Percentiles rank a stretch among this genome's conserved stretches.
These are phyloP conservation scores for Backusella tarrabulga DNA, from an alignment of 192 early-diverging fungal species.

Conservation along the genomic window DNA sequence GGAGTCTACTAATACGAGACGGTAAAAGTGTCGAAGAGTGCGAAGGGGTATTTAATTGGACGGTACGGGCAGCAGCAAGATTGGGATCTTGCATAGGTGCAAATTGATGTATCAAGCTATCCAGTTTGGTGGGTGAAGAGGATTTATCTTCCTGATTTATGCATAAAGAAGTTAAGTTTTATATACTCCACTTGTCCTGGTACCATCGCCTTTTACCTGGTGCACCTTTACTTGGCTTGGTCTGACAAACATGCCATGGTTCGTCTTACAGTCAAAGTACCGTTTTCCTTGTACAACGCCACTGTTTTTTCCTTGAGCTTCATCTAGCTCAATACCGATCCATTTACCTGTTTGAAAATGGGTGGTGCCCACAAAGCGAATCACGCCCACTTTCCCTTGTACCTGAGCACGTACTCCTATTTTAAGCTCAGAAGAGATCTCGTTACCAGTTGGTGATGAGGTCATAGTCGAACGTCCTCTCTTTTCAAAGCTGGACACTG, in stretches of 20 bases:
- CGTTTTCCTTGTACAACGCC: conserved; percentile 73
- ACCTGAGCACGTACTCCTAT: conserved; percentile 52
- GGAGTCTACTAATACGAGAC: conserved; percentile 20
- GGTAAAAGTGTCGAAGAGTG: conserved; percentile 26
- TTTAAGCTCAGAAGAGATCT: conserved; percentile 23
- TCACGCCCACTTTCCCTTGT: conserved; percentile 57
- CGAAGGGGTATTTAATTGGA: conserved; percentile 25
- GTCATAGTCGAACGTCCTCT: background rate
- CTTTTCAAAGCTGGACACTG: background rate
- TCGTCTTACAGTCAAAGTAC: conserved; percentile 74
- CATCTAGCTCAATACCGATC: conserved; percentile 89
- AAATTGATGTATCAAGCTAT: conserved; percentile 13
- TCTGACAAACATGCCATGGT: conserved; percentile 80
- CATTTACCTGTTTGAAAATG: conserved; percentile 82
- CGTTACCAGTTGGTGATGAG: conserved; percentile 13
- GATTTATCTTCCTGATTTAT: background rate
- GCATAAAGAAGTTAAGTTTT: background rate
- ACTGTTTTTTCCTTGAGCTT: conserved; percentile 71
- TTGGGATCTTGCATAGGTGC: conserved; percentile 31
- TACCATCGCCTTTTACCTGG: background rate
- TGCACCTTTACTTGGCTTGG: conserved; percentile 51
- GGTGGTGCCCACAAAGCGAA: conserved; percentile 84
- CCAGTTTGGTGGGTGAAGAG: background rate
- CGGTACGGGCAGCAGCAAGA: conserved; percentile 14
- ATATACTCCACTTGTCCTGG: background rate